These are phyloP conservation scores for Ogataea degrootiae DNA, from an alignment of 805 yeast genomes.

Conservation along the genomic window DNA sequence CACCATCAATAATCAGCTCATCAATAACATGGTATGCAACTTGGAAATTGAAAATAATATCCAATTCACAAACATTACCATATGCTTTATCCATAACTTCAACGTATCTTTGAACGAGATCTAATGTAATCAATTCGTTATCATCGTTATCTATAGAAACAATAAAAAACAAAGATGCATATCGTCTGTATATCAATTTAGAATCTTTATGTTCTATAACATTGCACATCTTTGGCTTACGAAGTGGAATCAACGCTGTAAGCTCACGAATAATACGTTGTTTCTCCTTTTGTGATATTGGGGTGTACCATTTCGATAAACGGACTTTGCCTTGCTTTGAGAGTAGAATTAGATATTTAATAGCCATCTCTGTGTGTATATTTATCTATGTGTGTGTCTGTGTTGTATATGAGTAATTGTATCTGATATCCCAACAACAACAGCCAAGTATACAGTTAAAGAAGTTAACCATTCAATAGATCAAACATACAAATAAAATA, in stretches of 20 bases:
- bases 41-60: slow-evolving; percentile 92
- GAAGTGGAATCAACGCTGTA: slow-evolving; percentile 74
- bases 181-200: slow-evolving; percentile 85
- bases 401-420: neutral
- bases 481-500: too few relatives aligned
- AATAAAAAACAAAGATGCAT: slow-evolving; percentile 88
- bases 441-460: too few relatives aligned
- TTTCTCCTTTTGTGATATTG: slow-evolving; percentile 82
- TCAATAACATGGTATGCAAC: slow-evolving; percentile 90
- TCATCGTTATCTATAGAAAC: slow-evolving; percentile 80
- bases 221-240: slow-evolving; percentile 94
- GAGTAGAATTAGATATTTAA: slow-evolving; percentile 73
- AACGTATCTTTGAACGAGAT: slow-evolving; percentile 85
- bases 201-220: slow-evolving; percentile 80
- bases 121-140: slow-evolving; percentile 83
- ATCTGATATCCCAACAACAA: neutral
- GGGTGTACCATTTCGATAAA: slow-evolving; percentile 87
- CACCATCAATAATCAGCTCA: slow-evolving; percentile 86
- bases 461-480: too few relatives aligned
- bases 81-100: slow-evolving; percentile 95
- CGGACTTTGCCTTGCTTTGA: slow-evolving; percentile 96
- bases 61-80: slow-evolving; percentile 95
- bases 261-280: slow-evolving; percentile 78
- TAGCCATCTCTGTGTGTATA: slow-evolving; percentile 45
- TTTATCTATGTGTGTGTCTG: neutral